These are phyloP conservation scores for Brasilioporus rufonigricans DNA, from an alignment of 768 basidiomycete genomes.

Conservation along the genomic window DNA sequence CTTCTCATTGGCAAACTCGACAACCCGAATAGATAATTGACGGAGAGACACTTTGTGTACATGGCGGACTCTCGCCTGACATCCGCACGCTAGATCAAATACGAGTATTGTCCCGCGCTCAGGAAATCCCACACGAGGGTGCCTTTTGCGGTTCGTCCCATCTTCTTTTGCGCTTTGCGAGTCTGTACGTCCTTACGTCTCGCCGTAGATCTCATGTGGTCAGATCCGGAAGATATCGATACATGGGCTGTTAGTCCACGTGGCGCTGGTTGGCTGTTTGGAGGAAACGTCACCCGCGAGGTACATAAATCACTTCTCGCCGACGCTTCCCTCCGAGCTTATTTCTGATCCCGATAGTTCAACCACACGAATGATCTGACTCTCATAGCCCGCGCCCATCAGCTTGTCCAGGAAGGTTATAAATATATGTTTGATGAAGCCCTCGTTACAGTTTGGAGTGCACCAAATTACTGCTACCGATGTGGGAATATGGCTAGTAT, in stretches of 20 bases:
- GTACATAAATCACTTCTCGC: slow-evolving; percentile 36
- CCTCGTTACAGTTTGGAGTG: slow-evolving; percentile 92
- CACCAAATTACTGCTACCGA: slow-evolving; percentile 83
- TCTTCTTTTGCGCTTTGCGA: neutral
- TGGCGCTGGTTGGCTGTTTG: slow-evolving; percentile 96
- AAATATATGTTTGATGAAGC: slow-evolving; percentile 96
- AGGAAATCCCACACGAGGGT: slow-evolving; percentile 99
- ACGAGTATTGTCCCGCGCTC: slow-evolving; percentile 87
- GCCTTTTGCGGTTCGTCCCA: slow-evolving; percentile 78
- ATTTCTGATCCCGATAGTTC: slow-evolving; percentile 52
- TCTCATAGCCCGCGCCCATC: slow-evolving; percentile 93
- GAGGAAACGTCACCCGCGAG: slow-evolving; percentile 80
- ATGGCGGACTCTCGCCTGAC: slow-evolving; percentile 94
- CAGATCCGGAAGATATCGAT: slow-evolving; percentile 91
- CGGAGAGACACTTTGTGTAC: slow-evolving; percentile 88
- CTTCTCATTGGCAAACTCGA: neutral
- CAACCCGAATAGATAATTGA: slow-evolving; percentile 75
- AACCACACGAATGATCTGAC: slow-evolving; percentile 86
- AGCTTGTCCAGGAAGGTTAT: slow-evolving; percentile 93
- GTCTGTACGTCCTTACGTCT: neutral
- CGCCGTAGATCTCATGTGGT: slow-evolving; percentile 91
- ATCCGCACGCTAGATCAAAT: slow-evolving; percentile 95
- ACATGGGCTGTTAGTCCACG: slow-evolving; percentile 97
- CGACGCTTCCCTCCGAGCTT: neutral
- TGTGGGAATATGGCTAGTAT: slow-evolving; percentile 93